phyloP scores from a whole-genome alignment of 305 asterid genomes.

The Fraxinus greggii region DNA sequence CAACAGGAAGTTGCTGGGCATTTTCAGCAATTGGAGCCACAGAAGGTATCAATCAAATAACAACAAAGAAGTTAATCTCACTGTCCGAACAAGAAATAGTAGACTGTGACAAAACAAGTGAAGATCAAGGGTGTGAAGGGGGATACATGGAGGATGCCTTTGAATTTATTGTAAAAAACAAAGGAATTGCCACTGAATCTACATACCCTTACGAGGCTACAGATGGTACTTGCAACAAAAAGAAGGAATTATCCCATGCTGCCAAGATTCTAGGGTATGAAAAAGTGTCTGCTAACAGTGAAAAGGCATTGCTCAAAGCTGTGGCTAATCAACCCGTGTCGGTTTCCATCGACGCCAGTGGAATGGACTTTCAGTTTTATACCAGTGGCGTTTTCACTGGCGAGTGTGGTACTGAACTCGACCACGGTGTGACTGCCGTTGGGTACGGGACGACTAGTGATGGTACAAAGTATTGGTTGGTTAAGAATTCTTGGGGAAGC shows the following conservation, averaged over 20 bases:
- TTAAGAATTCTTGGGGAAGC: slow-evolving; percentile 58
- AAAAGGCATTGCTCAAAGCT: slow-evolving; percentile 40
- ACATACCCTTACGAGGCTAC: slow-evolving; percentile 47
- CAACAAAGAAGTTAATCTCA: slow-evolving; percentile 41
- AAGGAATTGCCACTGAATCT: slow-evolving; percentile 49
- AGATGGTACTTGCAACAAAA: slow-evolving; percentile 49
- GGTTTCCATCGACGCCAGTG: slow-evolving; percentile 57
- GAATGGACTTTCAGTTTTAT: slow-evolving; percentile 48
- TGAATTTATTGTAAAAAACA: slow-evolving; percentile 42
- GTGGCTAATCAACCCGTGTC: slow-evolving; percentile 57
- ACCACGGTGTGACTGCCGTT: slow-evolving; percentile 52
- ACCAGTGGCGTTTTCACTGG: slow-evolving; percentile 48
- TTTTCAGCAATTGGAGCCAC: slow-evolving; percentile 61
- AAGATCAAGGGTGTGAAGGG: slow-evolving; percentile 54
- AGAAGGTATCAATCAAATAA: slow-evolving; percentile 50
- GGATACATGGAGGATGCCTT: slow-evolving; percentile 56
- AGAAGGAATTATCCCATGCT: slow-evolving; percentile 38
- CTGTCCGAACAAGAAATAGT: slow-evolving; percentile 60
- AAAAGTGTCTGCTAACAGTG: slow-evolving; percentile 46
- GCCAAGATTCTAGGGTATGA: slow-evolving; percentile 46
- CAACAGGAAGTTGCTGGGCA: slow-evolving; percentile 62
- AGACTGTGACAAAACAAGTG: slow-evolving; percentile 51
- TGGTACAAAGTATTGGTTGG: slow-evolving; percentile 54
- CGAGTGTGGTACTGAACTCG: slow-evolving; percentile 50
- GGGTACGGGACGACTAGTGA: slow-evolving; percentile 39